phyloP scores from a whole-genome alignment of 768 basidiomycete genomes.

The Coprinellus micaceus region DNA sequence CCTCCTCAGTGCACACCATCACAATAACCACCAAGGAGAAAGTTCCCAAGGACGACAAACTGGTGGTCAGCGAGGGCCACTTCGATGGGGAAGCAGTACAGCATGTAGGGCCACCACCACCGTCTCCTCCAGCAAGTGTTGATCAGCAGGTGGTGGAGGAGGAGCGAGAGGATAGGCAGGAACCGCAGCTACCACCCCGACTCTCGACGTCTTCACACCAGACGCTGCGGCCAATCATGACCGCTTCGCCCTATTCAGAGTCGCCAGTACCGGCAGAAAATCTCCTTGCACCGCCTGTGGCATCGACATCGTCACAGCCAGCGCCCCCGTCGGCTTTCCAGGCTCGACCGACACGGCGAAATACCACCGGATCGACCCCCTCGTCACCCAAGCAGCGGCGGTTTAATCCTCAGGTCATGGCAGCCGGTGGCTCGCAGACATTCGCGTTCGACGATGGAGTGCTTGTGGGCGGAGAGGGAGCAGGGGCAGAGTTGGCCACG shows the following conservation, averaged over 20 bases:
- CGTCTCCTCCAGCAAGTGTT: constrained; percentile 32
- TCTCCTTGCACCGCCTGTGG: constrained; percentile 49
- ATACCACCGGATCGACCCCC: constrained; percentile 61
- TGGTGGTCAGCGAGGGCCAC: neutral
- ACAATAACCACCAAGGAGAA: constrained; percentile 4
- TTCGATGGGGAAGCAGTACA: neutral
- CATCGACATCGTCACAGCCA: constrained; percentile 16
- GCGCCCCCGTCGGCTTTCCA: neutral
- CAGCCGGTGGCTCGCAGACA: constrained; percentile 20
- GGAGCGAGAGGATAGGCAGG: constrained; percentile 12
- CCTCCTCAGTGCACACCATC: constrained; percentile 7
- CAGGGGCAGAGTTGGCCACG: constrained; percentile 57
- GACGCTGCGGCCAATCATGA: constrained; percentile 23
- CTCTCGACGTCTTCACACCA: constrained; percentile 3
- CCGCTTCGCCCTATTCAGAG: constrained; percentile 9
- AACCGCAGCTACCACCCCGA: constrained; percentile 7
- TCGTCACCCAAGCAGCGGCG: constrained; percentile 13
- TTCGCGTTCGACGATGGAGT: constrained; percentile 34
- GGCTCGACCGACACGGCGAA: constrained; percentile 51
- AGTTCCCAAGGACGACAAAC: neutral
- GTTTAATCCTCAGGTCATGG: constrained; percentile 21
- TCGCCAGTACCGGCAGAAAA: constrained; percentile 33
- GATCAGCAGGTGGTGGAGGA: constrained; percentile 3
- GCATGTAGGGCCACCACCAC: constrained; percentile 25
- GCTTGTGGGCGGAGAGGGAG: constrained; percentile 18